Percentiles rank a stretch among this genome's conserved stretches.
Conservation (phyloP, 1,284 basidiomycete genomes). For the Afroboletus lepidellus region DNA sequence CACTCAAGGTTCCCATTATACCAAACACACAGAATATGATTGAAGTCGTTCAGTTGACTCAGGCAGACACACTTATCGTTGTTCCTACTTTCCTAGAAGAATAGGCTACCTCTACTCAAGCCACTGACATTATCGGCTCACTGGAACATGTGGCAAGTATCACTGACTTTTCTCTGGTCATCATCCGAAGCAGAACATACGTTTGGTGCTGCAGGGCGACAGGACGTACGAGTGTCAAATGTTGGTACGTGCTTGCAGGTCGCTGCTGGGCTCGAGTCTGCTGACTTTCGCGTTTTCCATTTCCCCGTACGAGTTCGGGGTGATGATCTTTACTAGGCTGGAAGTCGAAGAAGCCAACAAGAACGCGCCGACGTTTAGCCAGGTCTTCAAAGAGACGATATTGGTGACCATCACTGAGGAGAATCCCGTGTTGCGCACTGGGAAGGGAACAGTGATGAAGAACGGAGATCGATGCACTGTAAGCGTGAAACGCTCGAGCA, state of each 20-base stretch:
- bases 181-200: conserved; percentile 11
- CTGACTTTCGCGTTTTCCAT: too few species aligned
- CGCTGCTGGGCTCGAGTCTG: too few species aligned
- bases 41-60: conserved; percentile 12
- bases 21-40: conserved; percentile 22
- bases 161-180: not conserved
- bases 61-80: conserved; percentile 2
- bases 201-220: conserved; percentile 24
- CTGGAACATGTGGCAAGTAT: conserved; percentile 18
- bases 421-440: conserved; percentile 28
- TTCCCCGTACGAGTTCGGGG: too few species aligned
- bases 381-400: conserved; percentile 36
- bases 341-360: conserved; percentile 36
- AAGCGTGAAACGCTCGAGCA: too few species aligned
- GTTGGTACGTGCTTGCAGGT: conserved; percentile 23
- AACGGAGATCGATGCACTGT: conserved; percentile 32
- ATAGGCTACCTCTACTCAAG: conserved; percentile 12
- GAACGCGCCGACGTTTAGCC: conserved; percentile 33
- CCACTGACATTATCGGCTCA: conserved; percentile 7
- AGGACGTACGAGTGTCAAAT: conserved; percentile 26
- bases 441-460: conserved; percentile 30
- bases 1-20: conserved; percentile 15
- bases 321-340: conserved; percentile 10
- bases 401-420: conserved; percentile 22
- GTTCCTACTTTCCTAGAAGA: conserved; percentile 25